These are phyloP conservation scores for Murraya koenigii DNA, from an alignment of 345 rosid genomes.

Conservation along the genomic window DNA sequence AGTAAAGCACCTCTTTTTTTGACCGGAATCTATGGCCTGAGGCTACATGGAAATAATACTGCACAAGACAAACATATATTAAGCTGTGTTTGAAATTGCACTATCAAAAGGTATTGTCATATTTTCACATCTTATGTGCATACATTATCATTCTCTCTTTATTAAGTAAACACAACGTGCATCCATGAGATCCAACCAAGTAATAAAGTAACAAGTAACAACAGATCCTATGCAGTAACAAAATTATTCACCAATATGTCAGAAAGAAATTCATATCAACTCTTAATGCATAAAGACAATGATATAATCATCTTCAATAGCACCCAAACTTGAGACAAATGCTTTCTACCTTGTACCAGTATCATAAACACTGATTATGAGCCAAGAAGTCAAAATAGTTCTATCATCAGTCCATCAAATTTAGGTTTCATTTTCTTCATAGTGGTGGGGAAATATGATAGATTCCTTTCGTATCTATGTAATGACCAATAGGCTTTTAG, in stretches of 20 bases:
- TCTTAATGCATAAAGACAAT: not conserved
- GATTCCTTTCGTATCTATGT: not conserved
- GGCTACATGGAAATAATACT: conserved; percentile 43
- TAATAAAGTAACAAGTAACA: not conserved
- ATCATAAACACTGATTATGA: not conserved
- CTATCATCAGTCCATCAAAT: not conserved
- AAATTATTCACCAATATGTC: not conserved
- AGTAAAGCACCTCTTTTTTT: conserved; percentile 45
- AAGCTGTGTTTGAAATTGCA: not conserved
- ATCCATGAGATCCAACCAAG: not conserved
- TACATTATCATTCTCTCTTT: not conserved
- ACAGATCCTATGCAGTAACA: not conserved
- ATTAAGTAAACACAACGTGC: not conserved
- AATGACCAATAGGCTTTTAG: not conserved
- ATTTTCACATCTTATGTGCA: not conserved
- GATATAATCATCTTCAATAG: not conserved
- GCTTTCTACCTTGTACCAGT: not conserved
- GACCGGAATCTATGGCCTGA: conserved; percentile 41
- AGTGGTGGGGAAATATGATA: not conserved
- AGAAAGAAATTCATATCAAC: not conserved
- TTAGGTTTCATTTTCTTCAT: not conserved
- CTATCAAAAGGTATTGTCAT: not conserved
- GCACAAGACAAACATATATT: conserved; percentile 12
- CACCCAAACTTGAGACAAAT: not conserved
- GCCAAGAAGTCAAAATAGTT: not conserved